Base-by-base conservation (phyloP, 805 yeast genomes). In the Wilhelminamyces savonicus region DNA sequence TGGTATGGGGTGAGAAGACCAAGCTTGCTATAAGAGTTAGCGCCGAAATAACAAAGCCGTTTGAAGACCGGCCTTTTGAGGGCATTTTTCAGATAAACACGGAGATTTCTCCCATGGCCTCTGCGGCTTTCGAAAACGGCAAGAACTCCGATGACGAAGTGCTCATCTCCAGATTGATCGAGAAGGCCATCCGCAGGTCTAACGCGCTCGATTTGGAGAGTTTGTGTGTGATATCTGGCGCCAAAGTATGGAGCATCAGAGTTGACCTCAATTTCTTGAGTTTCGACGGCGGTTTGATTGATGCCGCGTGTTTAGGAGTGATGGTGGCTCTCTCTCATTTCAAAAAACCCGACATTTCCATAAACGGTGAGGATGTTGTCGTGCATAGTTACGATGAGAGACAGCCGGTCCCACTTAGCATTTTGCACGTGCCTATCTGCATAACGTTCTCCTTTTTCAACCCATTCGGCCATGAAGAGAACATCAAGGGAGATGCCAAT, bases 261-360 rank as follows among this genome's bases (percentile, higher is more conserved):
- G 97, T 94, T 0, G 97, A 88, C 50, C 76, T 92, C 12, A 94
- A 87, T 48, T 83, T 84, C 45, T 58, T 92, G 34, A 82, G 87
- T 50, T 86, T 76, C 48, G 98, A 92, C 56, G 98, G 98, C 24
- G 94, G 94, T 13, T 71, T 92, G 27, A 78, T 88, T 23, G 98
- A 92, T 54, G 82, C 86, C 5, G 80, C 90, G 24, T 84, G 95
- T 57, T 69, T 87, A 32, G 97, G 92, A 0, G 96, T 86, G 6
- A 81, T 86, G 71, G 74, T 90, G 6, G 95, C 84, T 1, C 63
- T 92, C 31, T 66, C 79, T 41, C 96, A 88, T 52, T 92, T 76
- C 56, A 74, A 73, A 32, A 79, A 83, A 44, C 94, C 95, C 8
- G 96, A 88, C 54, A 72, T 86, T 19, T 73, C 87, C 2, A 76